These are phyloP conservation scores for Malbranchea zuffiana DNA, from an alignment of 2,329 filamentous ascomycete genomes.

Conservation along the genomic window DNA sequence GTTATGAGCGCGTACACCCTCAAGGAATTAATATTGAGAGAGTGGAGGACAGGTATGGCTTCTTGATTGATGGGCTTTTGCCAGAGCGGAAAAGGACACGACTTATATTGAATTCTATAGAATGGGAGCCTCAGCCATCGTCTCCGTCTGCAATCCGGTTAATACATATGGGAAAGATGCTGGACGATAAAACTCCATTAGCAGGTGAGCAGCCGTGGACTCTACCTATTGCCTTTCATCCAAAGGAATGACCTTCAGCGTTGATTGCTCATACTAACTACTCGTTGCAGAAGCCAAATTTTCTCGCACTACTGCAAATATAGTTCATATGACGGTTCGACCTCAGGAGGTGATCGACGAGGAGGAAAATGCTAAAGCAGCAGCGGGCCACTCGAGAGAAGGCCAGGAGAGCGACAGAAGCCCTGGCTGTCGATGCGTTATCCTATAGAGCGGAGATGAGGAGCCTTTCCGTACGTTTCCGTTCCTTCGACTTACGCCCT, in stretches of 20 bases:
- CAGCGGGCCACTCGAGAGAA: conserved; percentile 44
- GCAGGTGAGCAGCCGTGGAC: conserved; percentile 52
- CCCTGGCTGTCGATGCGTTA: conserved; percentile 54
- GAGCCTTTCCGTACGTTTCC: neutral
- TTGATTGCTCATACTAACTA: neutral
- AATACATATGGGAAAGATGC: conserved; percentile 81
- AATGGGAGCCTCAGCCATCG: conserved; percentile 79
- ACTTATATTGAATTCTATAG: conserved; percentile 27
- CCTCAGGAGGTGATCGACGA: conserved; percentile 76
- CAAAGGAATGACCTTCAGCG: too few relatives aligned
- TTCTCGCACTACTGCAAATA: conserved; percentile 61
- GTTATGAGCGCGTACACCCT: conserved; percentile 87
- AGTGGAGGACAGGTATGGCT: conserved; percentile 64
- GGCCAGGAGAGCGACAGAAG: conserved; percentile 46
- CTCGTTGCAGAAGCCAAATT: conserved; percentile 60
- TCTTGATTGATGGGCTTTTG: conserved; percentile 4
- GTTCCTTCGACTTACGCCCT: neutral
- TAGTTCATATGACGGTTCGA: conserved; percentile 89
- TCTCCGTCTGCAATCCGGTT: conserved; percentile 82
- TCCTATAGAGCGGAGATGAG: conserved; percentile 38
- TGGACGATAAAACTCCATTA: conserved; percentile 77
- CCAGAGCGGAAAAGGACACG: neutral
- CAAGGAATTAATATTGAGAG: conserved; percentile 84
- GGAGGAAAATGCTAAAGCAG: conserved; percentile 60
- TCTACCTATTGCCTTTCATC: conserved; percentile 3